These are phyloP conservation scores for Medicago lupulina DNA, from an alignment of 306 rosid species.

Conservation along the genomic window DNA sequence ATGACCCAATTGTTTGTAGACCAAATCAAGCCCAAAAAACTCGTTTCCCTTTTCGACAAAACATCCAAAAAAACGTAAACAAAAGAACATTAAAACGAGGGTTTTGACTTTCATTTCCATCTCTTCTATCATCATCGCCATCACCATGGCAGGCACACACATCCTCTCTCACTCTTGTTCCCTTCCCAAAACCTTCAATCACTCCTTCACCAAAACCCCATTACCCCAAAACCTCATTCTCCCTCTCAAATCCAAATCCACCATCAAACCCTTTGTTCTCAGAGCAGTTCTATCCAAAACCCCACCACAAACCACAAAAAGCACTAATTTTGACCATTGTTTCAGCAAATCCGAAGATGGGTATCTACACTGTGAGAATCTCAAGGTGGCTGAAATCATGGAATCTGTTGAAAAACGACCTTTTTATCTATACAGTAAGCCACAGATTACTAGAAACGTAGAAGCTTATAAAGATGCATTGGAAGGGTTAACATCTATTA, in stretches of 20 bases:
- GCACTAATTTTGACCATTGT: slow-evolving; percentile 65
- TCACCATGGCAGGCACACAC: slow-evolving; percentile 64
- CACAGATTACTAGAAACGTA: slow-evolving; percentile 55
- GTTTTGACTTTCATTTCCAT: too few species aligned
- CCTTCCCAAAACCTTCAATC: slow-evolving; percentile 48
- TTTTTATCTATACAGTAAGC: slow-evolving; percentile 88
- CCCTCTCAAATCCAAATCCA: neutral
- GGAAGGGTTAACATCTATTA: slow-evolving; percentile 72
- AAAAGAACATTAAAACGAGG: too few species aligned
- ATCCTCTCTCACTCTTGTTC: slow-evolving; percentile 53
- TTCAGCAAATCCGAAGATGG: slow-evolving; percentile 85
- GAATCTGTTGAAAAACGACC: slow-evolving; percentile 85
- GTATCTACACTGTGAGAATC: slow-evolving; percentile 73
- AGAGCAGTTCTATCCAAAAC: slow-evolving; percentile 68
- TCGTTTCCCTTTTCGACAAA: too few species aligned
- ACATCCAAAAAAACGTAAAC: too few species aligned
- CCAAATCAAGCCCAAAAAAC: too few species aligned
- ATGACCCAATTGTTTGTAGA: too few species aligned
- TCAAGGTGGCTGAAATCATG: slow-evolving; percentile 84
- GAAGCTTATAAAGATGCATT: slow-evolving; percentile 83
- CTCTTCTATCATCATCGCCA: neutral
- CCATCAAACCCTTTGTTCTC: slow-evolving; percentile 48
- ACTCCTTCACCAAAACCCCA: slow-evolving; percentile 49
- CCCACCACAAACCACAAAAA: slow-evolving; percentile 36
- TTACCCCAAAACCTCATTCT: slow-evolving; percentile 41